Base-by-base conservation (phyloP, 2,329 filamentous ascomycete genomes). In the Fusarium scirpi region DNA sequence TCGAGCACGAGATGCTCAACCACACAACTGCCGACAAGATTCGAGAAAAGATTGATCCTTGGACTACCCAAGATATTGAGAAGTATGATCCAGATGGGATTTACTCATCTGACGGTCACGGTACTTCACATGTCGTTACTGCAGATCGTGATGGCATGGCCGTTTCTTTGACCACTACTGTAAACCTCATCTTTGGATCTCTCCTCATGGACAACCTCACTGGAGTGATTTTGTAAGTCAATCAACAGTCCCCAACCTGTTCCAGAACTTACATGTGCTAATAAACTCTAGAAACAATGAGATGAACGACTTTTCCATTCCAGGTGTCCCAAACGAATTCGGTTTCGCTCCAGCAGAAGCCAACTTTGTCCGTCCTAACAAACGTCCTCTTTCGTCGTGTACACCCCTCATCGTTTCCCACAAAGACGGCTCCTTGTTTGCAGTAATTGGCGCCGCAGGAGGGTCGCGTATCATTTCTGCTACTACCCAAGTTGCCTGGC, bases 131-230 rank as follows among this genome's bases (percentile, higher is more conserved):
- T 72, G 82, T 94, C 11, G 89, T 92, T 1, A 85, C 92, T 0
- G 89, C 91, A 0, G 95, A 98, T 78, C 79, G 80, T 10, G 85
- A 86, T 0, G 94, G 94, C 9, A 84, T 97, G 78, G 90, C 94
- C 4, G 87, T 97, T 38, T 91, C 92, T 2, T 85, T 94, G 15
- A 98, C 94, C 0, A 96, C 94, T 1, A 98, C 95, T 0, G 84
- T 98, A 60, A 98, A 98, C 79, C 85, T 96, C 7, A 85, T 96
- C 5, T 98, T 97, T 74, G 95, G 95, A 47, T 91, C 90, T 29
- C 85, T 89, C 22, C 79, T 97, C 69, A 89, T 97, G 80, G 91
- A 95, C 1, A 93, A 94, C 0, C 87, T 91, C 72, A 94, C 94
- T 0, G 94, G 94, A 20, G 86, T 97, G 62, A 93, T 97, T 58